Base-by-base conservation (phyloP, 2,329 filamentous ascomycete genomes). In the Microsporum ferrugineum region DNA sequence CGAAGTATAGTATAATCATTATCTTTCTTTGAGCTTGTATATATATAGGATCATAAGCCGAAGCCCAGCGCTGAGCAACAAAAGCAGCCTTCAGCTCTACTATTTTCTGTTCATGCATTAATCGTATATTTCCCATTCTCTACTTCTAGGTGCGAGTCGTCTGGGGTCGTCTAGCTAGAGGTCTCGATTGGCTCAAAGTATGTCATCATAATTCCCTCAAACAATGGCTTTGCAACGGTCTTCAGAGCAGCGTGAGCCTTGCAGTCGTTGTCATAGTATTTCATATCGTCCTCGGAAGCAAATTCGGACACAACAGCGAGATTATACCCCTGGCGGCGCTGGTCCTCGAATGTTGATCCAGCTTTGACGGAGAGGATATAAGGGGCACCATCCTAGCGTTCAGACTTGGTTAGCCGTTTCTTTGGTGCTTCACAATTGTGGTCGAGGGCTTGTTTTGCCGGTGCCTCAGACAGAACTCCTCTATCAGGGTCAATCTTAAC, bases 261-360 rank as follows among this genome's bases (percentile, higher is more conserved):
- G 66, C 79, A 81, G 38, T 76, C 75, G 17, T 78, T 75, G 68
- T 88, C 85, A 71, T 86, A 88, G 73, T 79, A 88, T 63, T 80
- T 77, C 80, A 87, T 83, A 68, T 87, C 85, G 4, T 83, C 83
- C 58, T 81, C 70, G 63, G 71, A 82, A 58, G 79, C 77, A 68
- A 88, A 88, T 60, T 80, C 78, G 49, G 80, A 82, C 65, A 82
- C 78, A 60, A 79, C 80, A 29, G 82, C 76, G 57, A 88, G 68
- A 1, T 82, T 87, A 73, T 80, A 87, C 58, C 84, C 85, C 70
- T 85, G 80, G 62, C 75, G 76, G 53, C 84, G 80, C 66, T 85
- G 82, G 29, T 79, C 75, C 60, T 80, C 73, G 58, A 62, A 57
- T 29, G 64, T 63, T 34, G 75, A 71, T 49, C 79, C 80, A 29